Conservation (phyloP, 2,329 filamentous ascomycete species). For the Pseudogymnoascus sp. region DNA sequence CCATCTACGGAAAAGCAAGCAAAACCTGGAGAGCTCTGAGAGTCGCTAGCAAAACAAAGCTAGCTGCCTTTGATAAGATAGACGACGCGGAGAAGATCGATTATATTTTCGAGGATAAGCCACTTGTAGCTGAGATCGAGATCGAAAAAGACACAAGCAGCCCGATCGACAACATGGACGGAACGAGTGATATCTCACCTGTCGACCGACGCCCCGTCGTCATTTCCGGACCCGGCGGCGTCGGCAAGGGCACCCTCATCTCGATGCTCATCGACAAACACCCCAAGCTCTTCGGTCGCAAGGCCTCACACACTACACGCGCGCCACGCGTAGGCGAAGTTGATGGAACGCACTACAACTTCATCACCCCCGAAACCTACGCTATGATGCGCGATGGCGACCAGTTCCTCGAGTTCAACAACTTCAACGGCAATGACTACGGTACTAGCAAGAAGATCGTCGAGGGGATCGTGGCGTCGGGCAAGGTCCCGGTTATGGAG, state of each 20-base stretch:
- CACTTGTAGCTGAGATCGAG: neutral
- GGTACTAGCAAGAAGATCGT: constrained; percentile 51
- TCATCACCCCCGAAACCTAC: constrained; percentile 51
- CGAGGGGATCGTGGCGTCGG: constrained; percentile 45
- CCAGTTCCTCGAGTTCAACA: constrained; percentile 51
- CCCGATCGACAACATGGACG: neutral
- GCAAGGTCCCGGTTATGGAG: constrained; percentile 55
- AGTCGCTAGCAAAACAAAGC: constrained; percentile 65
- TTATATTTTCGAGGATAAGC: constrained; percentile 46
- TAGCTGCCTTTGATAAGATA: constrained; percentile 79
- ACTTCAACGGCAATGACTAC: constrained; percentile 44
- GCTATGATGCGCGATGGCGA: constrained; percentile 54
- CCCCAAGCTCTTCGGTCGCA: constrained; percentile 57
- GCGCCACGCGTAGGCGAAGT: constrained; percentile 44
- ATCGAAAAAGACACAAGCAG: neutral
- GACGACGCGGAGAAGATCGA: constrained; percentile 71
- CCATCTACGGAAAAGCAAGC: constrained; percentile 70
- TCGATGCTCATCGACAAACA: constrained; percentile 57
- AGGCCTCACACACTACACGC: constrained; percentile 51
- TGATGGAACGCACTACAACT: constrained; percentile 48
- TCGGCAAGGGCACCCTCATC: constrained; percentile 58
- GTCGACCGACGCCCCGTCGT: constrained; percentile 53
- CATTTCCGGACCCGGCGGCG: constrained; percentile 57
- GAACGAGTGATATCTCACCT: constrained; percentile 33
- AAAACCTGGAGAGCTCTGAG: constrained; percentile 87